Conservation (phyloP, 805 yeast genomes). For the Lipomyces anomalus region DNA sequence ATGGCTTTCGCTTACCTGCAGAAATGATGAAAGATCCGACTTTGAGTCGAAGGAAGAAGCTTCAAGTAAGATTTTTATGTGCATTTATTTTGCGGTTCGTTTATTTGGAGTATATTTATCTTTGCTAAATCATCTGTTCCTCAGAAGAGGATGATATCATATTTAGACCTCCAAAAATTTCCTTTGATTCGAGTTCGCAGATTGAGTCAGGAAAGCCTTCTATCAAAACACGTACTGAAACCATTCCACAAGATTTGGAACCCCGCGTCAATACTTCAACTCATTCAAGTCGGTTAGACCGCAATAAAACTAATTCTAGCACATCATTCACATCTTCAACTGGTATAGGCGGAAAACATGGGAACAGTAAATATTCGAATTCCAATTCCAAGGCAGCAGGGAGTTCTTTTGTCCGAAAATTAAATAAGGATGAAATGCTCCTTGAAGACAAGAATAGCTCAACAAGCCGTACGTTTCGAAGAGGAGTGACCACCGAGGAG, state of each 20-base stretch:
- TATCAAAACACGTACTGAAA: neutral
- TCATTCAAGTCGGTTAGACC: neutral
- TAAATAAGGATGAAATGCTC: neutral
- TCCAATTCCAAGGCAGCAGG: neutral
- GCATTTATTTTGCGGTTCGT: too few relatives aligned
- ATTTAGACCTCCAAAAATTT: conserved; percentile 22
- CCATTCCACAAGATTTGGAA: neutral
- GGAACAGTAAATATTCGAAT: neutral
- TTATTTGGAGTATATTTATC: too few relatives aligned
- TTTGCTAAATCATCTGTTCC: too few relatives aligned
- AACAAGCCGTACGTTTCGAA: neutral
- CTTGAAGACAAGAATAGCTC: neutral
- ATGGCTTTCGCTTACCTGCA: neutral
- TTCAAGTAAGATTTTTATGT: too few relatives aligned
- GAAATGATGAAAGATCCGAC: neutral
- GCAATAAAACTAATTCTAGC: neutral
- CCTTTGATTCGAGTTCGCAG: conserved; percentile 5
- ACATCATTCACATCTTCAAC: neutral
- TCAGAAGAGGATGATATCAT: conserved; percentile 11
- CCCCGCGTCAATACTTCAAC: neutral
- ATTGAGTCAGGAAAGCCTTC: neutral
- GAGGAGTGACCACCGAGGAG: neutral
- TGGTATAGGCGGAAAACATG: neutral
- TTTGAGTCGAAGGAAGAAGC: neutral
- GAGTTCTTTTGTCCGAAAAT: neutral